Percentiles rank a stretch among this genome's conserved stretches.
Evolutionary conservation across 2,329 filamentous ascomycete species (phyloP).

Genomic region (Phialophora macrospora): DNA sequence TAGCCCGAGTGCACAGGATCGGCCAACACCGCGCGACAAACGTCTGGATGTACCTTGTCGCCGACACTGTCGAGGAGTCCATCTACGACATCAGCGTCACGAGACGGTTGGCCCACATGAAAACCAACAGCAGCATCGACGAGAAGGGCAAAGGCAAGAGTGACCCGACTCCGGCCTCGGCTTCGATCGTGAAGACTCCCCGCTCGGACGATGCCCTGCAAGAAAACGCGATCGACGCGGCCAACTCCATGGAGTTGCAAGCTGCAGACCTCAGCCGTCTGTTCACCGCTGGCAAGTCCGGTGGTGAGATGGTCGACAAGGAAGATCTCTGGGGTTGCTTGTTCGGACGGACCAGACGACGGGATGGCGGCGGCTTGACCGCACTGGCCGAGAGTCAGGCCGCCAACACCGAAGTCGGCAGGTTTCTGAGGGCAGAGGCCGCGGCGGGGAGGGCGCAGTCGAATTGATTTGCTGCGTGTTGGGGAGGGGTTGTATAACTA

Average conservation of each 20-base stretch:
- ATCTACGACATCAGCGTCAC: constrained; percentile 86
- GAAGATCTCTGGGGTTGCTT: constrained; percentile 87
- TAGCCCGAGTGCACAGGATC: constrained; percentile 92
- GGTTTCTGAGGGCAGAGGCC: constrained; percentile 60
- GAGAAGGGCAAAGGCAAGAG: constrained; percentile 41
- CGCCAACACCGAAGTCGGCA: constrained; percentile 50
- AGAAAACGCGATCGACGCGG: constrained; percentile 73
- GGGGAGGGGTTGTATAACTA: background rate
- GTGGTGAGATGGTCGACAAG: constrained; percentile 78
- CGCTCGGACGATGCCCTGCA: constrained; percentile 44
- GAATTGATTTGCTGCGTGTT: background rate
- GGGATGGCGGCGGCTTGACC: constrained; percentile 28
- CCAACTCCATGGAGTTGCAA: constrained; percentile 83
- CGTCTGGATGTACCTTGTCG: constrained; percentile 93
- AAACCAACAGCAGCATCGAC: constrained; percentile 46
- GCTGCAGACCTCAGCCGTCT: constrained; percentile 71
- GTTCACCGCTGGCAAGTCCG: constrained; percentile 70
- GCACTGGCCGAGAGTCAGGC: constrained; percentile 42
- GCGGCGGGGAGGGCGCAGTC: constrained; percentile 49
- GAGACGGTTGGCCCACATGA: constrained; percentile 78
- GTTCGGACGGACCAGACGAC: constrained; percentile 62
- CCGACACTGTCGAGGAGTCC: constrained; percentile 86
- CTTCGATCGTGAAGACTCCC: constrained; percentile 40
- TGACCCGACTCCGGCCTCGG: constrained; percentile 42
- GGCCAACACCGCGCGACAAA: constrained; percentile 87